phyloP scores from a whole-genome alignment of 306 rosid species.

The Cercis canadensis region DNA sequence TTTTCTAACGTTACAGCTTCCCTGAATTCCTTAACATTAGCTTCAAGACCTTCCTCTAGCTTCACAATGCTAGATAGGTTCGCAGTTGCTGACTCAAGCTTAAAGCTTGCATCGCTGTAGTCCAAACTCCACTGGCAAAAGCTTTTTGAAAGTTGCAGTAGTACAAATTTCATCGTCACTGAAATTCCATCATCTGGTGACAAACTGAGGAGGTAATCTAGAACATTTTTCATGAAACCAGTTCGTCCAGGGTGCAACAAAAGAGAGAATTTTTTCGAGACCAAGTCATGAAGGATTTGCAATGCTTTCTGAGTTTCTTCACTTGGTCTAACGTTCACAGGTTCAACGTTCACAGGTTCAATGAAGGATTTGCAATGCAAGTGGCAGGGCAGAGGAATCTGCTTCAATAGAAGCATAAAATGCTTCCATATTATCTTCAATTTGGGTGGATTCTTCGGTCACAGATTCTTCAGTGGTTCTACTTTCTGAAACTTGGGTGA shows the following conservation, averaged over 20 bases:
- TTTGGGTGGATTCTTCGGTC: no score
- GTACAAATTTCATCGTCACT: slow-evolving; percentile 8
- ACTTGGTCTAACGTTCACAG: slow-evolving; percentile 12
- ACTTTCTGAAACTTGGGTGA: no score
- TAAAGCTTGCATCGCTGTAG: slow-evolving; percentile 27
- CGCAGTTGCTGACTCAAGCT: slow-evolving; percentile 24
- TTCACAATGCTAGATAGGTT: slow-evolving; percentile 12
- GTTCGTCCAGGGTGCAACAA: slow-evolving; percentile 32
- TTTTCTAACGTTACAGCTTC: slow-evolving; percentile 22
- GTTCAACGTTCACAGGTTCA: neutral
- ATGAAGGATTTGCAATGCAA: neutral
- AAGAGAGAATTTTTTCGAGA: slow-evolving; percentile 12
- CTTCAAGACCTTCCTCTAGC: slow-evolving; percentile 15
- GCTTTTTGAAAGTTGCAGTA: slow-evolving; percentile 16
- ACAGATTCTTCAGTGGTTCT: no score
- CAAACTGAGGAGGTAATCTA: slow-evolving; percentile 29
- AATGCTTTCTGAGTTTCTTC: slow-evolving; percentile 37
- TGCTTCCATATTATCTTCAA: slow-evolving; percentile 37
- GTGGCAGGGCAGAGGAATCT: neutral
- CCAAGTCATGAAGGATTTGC: slow-evolving; percentile 10
- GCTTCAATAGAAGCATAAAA: slow-evolving; percentile 29
- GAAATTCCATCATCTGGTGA: slow-evolving; percentile 36
- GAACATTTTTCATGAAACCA: slow-evolving; percentile 13
- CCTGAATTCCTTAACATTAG: slow-evolving; percentile 31
- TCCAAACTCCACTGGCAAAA: slow-evolving; percentile 38